Conservation (phyloP, 495 filamentous ascomycete genomes). For the Annulohypoxylon bovei region DNA sequence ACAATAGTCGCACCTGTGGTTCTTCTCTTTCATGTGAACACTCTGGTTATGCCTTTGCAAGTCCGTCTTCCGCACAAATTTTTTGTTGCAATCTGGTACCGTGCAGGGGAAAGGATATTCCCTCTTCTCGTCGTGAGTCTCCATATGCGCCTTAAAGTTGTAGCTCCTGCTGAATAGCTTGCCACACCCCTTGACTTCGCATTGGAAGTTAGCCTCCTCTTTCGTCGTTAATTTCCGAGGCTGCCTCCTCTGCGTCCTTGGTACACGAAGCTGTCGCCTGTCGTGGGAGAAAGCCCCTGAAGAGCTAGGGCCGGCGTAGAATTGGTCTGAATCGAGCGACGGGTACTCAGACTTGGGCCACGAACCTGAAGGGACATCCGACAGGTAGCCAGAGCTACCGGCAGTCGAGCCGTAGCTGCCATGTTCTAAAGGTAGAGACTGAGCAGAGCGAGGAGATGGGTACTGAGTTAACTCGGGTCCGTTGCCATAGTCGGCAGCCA, state of each 20-base stretch:
- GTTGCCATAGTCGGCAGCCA: slow-evolving; percentile 49
- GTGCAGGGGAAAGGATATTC: slow-evolving; percentile 76
- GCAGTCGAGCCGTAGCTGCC: slow-evolving; percentile 49
- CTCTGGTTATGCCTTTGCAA: slow-evolving; percentile 83
- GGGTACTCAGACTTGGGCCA: slow-evolving; percentile 63
- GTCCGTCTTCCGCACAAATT: slow-evolving; percentile 86
- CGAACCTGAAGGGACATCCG: slow-evolving; percentile 56
- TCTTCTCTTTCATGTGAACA: slow-evolving; percentile 80
- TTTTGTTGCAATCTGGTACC: slow-evolving; percentile 71
- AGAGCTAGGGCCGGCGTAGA: slow-evolving; percentile 47
- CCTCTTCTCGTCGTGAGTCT: slow-evolving; percentile 83
- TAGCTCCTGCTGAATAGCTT: slow-evolving; percentile 86
- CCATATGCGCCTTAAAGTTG: slow-evolving; percentile 91
- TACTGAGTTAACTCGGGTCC: slow-evolving; percentile 57
- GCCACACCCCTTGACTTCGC: slow-evolving; percentile 74
- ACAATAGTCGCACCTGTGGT: slow-evolving; percentile 77
- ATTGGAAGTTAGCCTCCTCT: slow-evolving; percentile 80
- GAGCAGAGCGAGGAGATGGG: slow-evolving; percentile 57
- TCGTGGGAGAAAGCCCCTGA: slow-evolving; percentile 46
- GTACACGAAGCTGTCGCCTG: slow-evolving; percentile 49
- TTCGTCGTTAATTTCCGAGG: slow-evolving; percentile 71
- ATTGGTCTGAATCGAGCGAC: slow-evolving; percentile 52
- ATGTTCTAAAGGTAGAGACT: slow-evolving; percentile 52
- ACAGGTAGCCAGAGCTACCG: slow-evolving; percentile 57
- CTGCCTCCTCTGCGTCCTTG: slow-evolving; percentile 54